Conservation (phyloP, 1,139 yeast species). For the Saccharomycopsis hybrid region DNA sequence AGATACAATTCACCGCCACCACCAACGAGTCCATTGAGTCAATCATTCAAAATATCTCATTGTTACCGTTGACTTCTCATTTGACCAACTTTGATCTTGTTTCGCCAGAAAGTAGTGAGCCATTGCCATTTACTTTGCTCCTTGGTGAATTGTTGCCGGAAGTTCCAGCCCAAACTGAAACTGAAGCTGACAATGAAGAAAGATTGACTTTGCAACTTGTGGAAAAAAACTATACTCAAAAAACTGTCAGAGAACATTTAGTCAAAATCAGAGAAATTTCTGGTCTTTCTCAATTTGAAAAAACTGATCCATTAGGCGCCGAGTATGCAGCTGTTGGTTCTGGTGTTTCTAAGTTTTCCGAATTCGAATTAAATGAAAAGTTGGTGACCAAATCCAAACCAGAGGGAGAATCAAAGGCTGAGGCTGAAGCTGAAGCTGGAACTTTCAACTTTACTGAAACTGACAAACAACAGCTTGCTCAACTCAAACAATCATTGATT, state of each 20-base stretch:
- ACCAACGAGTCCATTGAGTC: slow-evolving; percentile 48
- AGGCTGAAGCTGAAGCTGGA: slow-evolving; percentile 28
- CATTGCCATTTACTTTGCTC: slow-evolving; percentile 23
- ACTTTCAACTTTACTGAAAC: slow-evolving; percentile 29
- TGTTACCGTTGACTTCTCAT: slow-evolving; percentile 49
- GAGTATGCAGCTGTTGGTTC: slow-evolving; percentile 32
- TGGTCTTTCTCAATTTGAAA: slow-evolving; percentile 31
- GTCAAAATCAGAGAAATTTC: slow-evolving; percentile 40
- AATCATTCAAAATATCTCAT: slow-evolving; percentile 49
- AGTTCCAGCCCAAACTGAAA: slow-evolving; percentile 20
- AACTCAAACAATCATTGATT: slow-evolving; percentile 23
- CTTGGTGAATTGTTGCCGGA: slow-evolving; percentile 1
- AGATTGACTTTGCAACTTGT: slow-evolving; percentile 24
- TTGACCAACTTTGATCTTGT: slow-evolving; percentile 54
- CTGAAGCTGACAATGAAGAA: neutral
- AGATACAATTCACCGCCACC: slow-evolving; percentile 35
- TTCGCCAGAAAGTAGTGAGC: slow-evolving; percentile 33
- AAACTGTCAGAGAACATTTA: slow-evolving; percentile 41
- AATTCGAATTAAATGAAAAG: slow-evolving; percentile 27
- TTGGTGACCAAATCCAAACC: slow-evolving; percentile 22
- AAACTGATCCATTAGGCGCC: slow-evolving; percentile 23
- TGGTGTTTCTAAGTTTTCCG: slow-evolving; percentile 36
- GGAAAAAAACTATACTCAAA: slow-evolving; percentile 40
- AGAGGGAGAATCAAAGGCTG: slow-evolving; percentile 23
- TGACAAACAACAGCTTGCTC: slow-evolving; percentile 28